Base-by-base conservation (phyloP, 73 alveolate genomes). In the Paramecium biaurelia region DNA sequence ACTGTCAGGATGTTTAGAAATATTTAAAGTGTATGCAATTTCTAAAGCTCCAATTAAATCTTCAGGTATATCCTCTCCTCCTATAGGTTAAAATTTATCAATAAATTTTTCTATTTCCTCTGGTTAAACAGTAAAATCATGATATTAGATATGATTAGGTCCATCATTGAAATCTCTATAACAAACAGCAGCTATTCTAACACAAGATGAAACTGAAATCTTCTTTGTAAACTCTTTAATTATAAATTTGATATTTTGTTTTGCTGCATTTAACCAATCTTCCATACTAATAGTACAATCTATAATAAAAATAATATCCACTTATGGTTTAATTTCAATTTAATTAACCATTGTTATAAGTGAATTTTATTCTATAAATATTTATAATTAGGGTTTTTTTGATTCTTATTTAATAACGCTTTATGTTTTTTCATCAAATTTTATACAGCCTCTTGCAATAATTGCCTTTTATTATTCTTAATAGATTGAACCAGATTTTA, bases 31-130 rank as follows among this genome's bases (percentile, higher is more conserved):
- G 5, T 26, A 26, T 26, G 87, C 87, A 10, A 28, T 35, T 4
- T 74, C 87, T 15, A 74, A 32, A 18, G 87, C 87, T 34, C 87
- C 87, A 12, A 15, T 32, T 21, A 74, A 74, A 34, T 74, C 87
- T 37, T 74, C 87, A 74, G 87, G 87, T 11, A 37, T 20, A n/a
- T 74, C 87, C 0, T 74, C 87, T 9, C 87, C 87, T 32, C 67
- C 87, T 34, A 35, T 7, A 35, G 45, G 34, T 30, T 30, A 2
- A 2, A 30, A 32, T 23, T 63, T 30, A 23, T 32, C 47, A 12
- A 63, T 63, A 41, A 63, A 63, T 12, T 26, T 63, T 24, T 63
- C 84, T 14, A 63, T 63, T 20, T 30, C 45, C 6, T 63, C 84
- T 63, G 84, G 41, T 30, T 7, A 3, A 4, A 32, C 45, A 24